Percentiles rank a stretch among this genome's conserved stretches.
phyloP scores from a whole-genome alignment of 257 asterid genomes.

The Linaria vulgaris region DNA sequence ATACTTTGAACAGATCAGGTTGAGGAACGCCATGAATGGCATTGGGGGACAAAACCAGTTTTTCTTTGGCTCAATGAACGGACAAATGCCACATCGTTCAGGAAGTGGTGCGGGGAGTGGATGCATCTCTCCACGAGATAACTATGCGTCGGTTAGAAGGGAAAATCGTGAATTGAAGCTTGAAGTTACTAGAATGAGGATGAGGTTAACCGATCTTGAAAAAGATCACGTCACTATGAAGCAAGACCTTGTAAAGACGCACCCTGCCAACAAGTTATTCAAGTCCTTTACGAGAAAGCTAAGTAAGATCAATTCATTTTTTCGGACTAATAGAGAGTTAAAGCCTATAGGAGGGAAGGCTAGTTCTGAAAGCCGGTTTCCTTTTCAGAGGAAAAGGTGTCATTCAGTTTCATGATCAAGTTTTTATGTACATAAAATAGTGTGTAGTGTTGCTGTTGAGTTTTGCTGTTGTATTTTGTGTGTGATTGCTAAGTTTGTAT shows the following conservation, averaged over 20 bases:
- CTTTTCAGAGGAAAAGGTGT: constrained; percentile 76
- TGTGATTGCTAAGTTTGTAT: not conserved
- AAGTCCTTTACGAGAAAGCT: constrained; percentile 70
- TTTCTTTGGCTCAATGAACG: constrained; percentile 60
- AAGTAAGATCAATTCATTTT: constrained; percentile 60
- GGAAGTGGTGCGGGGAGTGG: constrained; percentile 93
- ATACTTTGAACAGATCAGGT: constrained; percentile 88
- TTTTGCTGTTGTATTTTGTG: not conserved
- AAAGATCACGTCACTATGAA: constrained; percentile 94
- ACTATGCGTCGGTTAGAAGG: constrained; percentile 91
- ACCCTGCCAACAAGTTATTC: constrained; percentile 70
- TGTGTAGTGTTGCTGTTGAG: constrained; percentile 26
- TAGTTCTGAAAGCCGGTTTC: constrained; percentile 52
- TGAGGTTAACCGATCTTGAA: constrained; percentile 91
- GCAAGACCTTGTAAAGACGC: constrained; percentile 73
- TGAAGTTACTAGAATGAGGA: constrained; percentile 92
- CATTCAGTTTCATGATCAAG: constrained; percentile 69
- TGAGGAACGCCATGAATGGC: constrained; percentile 91
- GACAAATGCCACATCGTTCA: constrained; percentile 66
- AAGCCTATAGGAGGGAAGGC: constrained; percentile 48
- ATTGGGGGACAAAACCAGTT: constrained; percentile 61
- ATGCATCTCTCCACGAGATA: constrained; percentile 91
- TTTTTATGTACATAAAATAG: constrained; percentile 30
- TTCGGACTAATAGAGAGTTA: constrained; percentile 49
- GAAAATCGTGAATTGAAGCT: constrained; percentile 91